A percentile compares a stretch with the other conserved stretches of the same genome.
These are phyloP conservation scores for Cymbopogon flexuosus DNA, from an alignment of 202 grass and related monocot genomes.

Conservation along the genomic window DNA sequence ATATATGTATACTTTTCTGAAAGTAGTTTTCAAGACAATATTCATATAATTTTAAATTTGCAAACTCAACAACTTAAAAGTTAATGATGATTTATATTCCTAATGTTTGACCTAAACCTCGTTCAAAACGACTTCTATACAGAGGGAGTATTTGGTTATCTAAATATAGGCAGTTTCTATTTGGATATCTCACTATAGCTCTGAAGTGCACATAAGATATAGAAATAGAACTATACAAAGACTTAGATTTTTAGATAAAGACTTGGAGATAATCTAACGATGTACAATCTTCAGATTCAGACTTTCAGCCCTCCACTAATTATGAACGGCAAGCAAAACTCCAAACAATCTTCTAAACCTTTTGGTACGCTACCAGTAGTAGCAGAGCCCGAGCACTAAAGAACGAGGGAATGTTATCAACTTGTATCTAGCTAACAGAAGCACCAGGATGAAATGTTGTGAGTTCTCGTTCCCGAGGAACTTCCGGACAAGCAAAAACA, in stretches of 20 bases:
- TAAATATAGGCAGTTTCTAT: too few relatives aligned
- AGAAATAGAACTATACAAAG: too few relatives aligned
- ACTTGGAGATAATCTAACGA: background rate
- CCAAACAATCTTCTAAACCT: background rate
- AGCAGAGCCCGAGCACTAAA: background rate
- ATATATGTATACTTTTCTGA: too few relatives aligned
- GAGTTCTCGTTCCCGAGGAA: background rate
- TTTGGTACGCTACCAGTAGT: conserved; percentile 12
- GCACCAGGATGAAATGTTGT: background rate
- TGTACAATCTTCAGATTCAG: background rate
- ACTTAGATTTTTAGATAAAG: too few relatives aligned
- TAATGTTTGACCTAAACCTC: too few relatives aligned
- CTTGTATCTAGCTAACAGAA: background rate
- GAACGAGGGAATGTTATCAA: background rate
- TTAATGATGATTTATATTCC: too few relatives aligned
- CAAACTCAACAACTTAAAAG: too few relatives aligned
- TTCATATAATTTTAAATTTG: too few relatives aligned
- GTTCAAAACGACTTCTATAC: too few relatives aligned
- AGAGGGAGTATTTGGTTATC: too few relatives aligned
- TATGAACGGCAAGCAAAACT: background rate
- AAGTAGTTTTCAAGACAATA: too few relatives aligned
- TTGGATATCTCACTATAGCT: too few relatives aligned
- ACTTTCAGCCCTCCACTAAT: background rate
- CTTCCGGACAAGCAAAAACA: background rate
- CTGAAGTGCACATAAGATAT: background rate